A percentile compares a stretch with the other conserved stretches of the same genome.
phyloP scores from a whole-genome alignment of 139 green algal species.

The Gonium pectorale region DNA sequence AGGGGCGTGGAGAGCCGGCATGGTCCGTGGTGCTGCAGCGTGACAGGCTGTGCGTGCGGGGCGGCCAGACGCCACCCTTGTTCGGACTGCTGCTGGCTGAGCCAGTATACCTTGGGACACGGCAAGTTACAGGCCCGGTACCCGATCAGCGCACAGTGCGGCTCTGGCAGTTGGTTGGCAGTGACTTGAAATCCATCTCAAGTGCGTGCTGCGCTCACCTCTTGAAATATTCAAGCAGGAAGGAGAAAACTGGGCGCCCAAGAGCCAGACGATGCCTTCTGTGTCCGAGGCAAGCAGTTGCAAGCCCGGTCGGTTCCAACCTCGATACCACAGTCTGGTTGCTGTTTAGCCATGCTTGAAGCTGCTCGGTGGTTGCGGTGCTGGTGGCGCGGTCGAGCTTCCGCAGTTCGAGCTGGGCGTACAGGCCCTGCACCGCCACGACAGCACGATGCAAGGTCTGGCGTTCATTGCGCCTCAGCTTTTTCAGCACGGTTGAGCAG shows the following conservation, averaged over 20 bases:
- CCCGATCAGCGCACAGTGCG: not conserved
- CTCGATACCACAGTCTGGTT: not conserved
- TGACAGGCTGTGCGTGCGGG: not conserved
- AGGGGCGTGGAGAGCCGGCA: not conserved
- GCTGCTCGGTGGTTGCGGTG: not conserved
- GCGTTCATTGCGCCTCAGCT: not conserved
- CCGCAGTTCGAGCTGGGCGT: not conserved
- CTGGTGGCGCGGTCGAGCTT: not conserved
- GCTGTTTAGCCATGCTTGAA: not conserved
- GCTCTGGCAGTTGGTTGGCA: not conserved
- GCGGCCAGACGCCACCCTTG: not conserved
- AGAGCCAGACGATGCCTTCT: not conserved
- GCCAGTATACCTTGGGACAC: not conserved
- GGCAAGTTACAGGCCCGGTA: not conserved
- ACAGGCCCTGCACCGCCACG: not conserved
- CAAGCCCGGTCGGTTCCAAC: not conserved
- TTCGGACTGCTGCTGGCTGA: not conserved
- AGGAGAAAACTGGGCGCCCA: not conserved
- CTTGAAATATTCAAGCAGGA: conserved; percentile 31
- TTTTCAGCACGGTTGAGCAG: not conserved
- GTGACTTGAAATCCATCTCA: not conserved
- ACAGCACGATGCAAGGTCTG: too few species aligned
- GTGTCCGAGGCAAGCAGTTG: not conserved
- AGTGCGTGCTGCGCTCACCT: not conserved
- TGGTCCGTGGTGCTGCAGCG: not conserved